A percentile compares a stretch with the other conserved stretches of the same genome.
Conservation (phyloP, 345 rosid genomes). For the Sisymbrium irio region DNA sequence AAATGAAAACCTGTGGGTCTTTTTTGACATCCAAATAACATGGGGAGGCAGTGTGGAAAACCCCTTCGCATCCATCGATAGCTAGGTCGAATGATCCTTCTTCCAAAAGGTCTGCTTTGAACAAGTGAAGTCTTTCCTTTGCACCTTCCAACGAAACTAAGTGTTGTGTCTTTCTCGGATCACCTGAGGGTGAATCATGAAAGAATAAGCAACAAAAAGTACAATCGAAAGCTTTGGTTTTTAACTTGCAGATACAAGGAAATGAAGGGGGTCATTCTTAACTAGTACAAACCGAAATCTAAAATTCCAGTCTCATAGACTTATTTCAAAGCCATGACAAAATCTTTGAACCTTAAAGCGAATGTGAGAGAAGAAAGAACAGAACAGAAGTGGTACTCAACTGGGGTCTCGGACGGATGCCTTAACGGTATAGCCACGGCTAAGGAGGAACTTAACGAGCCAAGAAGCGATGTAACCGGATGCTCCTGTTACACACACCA, state of each 20-base stretch:
- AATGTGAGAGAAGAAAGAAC: conserved; percentile 1
- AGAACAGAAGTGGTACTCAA: conserved; percentile 21
- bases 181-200: conserved; percentile 36
- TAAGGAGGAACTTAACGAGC: conserved; percentile 49
- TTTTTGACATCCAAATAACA: conserved; percentile 53
- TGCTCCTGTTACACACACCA: conserved; percentile 52
- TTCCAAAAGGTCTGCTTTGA: conserved; percentile 70
- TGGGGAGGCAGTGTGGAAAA: conserved; percentile 92
- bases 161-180: conserved; percentile 71
- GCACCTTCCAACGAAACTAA: conserved; percentile 71
- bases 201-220: not conserved
- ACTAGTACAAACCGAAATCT: not conserved
- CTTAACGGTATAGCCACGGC: conserved; percentile 46
- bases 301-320: not conserved
- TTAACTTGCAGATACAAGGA: not conserved
- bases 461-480: conserved; percentile 54
- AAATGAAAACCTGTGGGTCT: conserved; percentile 73
- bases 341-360: not conserved
- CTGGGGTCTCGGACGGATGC: conserved; percentile 48
- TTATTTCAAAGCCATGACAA: not conserved
- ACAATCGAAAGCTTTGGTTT: not conserved
- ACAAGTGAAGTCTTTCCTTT: conserved; percentile 61
- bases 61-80: conserved; percentile 70
- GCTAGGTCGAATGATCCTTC: conserved; percentile 72
- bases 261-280: not conserved